Base-by-base conservation (phyloP, 345 rosid species). In the Streptanthus diversifolius region DNA sequence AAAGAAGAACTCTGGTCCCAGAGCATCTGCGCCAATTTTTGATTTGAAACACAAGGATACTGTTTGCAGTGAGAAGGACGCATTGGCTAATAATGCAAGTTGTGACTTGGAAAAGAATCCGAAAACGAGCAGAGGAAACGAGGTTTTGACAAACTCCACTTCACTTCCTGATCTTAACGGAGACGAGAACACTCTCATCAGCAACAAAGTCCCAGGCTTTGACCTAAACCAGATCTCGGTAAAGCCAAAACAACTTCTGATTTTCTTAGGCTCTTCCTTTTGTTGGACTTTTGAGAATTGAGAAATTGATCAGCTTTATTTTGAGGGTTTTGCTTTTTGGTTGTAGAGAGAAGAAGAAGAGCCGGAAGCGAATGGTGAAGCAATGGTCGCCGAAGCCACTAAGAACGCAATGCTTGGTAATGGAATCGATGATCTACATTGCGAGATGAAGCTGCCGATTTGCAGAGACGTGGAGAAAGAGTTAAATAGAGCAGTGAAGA, bases 171-270 rank as follows among this genome's bases (percentile, higher is more conserved):
- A 84, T 29, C 36, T 81, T 30, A 87, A 80, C 18, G 81, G 78
- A 53, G 88, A 80, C 1, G 63, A 21, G 67, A 96, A 82, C 58
- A 83, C 85, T 7, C 17, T 57, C 7, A 54, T 59, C 40, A 65
- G 24, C 44, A 74, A 76, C 74, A 70, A 43, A 29, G 72, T 83
- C 65, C 84, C 86, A 0, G 61, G 77, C 72, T 91, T 93, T 63
- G 99, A 95, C 84, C 83, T 95, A 39, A 95, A 95, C 78, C 82
- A 87, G 82, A 85, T 91, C 54, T 91, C 90, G 91, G 97, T 93
- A 87, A 66, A 54, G 27, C 66, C 9, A 63, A 57, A 45, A 35
- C 59, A 40, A 10, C 57, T 75, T 22, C 1, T 70, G 7, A 4
- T 76, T 36, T 27, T 10, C 18, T 35, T 9, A n/a, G 6, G 18